phyloP scores from a whole-genome alignment of 1,139 yeast species.

The Blastobotrys proliferans region DNA sequence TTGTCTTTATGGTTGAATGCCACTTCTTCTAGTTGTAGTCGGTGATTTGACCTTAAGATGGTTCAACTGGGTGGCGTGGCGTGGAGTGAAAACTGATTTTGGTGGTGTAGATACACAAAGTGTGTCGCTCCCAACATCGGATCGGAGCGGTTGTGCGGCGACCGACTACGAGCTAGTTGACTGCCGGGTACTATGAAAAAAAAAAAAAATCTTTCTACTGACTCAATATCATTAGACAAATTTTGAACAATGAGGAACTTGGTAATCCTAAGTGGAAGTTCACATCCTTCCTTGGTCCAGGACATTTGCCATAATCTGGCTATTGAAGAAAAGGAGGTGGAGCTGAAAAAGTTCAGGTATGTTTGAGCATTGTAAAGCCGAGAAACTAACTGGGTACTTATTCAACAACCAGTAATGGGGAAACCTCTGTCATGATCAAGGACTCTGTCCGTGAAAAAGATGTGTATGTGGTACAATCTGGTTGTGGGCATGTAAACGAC shows the following conservation, averaged over 20 bases:
- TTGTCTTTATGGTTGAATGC: too few species aligned
- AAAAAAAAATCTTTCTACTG: not conserved
- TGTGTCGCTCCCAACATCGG: too few species aligned
- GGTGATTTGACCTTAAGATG: too few species aligned
- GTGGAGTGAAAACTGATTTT: too few species aligned
- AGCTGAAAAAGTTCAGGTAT: slow-evolving; percentile 48
- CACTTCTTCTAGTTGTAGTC: too few species aligned
- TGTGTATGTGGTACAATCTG: slow-evolving; percentile 77
- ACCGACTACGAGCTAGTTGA: too few species aligned
- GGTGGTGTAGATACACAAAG: too few species aligned
- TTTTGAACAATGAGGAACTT: slow-evolving; percentile 57
- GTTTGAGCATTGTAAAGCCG: not conserved
- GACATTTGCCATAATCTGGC: slow-evolving; percentile 62
- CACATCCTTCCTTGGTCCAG: slow-evolving; percentile 62
- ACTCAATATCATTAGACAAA: not conserved
- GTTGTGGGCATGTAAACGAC: slow-evolving; percentile 90
- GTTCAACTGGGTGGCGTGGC: too few species aligned
- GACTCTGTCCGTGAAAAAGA: slow-evolving; percentile 92
- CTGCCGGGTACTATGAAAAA: slow-evolving; percentile 1
- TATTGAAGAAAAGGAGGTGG: slow-evolving; percentile 55
- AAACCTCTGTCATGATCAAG: slow-evolving; percentile 75
- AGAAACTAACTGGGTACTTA: not conserved
- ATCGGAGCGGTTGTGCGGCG: too few species aligned
- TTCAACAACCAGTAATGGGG: slow-evolving; percentile 55
- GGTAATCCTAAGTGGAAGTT: slow-evolving; percentile 71